Conservation (phyloP, 768 basidiomycete species). For the Paxillus ammoniavirescens region DNA sequence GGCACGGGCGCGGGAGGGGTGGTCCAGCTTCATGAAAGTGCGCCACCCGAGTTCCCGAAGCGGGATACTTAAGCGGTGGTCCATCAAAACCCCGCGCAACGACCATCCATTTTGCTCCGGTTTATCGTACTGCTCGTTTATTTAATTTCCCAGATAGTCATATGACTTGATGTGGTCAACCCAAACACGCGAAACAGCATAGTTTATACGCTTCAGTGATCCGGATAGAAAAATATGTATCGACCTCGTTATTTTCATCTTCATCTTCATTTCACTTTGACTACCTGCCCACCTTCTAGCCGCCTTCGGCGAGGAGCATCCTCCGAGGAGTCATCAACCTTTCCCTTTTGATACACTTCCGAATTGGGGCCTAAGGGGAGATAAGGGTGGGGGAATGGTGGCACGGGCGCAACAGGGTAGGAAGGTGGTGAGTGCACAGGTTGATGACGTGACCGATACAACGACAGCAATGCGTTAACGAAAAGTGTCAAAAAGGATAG, state of each 20-base stretch:
- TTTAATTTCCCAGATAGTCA: slow-evolving; percentile 22
- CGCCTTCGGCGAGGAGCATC: slow-evolving; percentile 52
- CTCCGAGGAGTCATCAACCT: slow-evolving; percentile 30
- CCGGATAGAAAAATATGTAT: slow-evolving; percentile 23
- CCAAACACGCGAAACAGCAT: slow-evolving; percentile 15
- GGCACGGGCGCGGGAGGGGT: slow-evolving; percentile 21
- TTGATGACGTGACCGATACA: slow-evolving; percentile 70
- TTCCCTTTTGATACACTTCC: slow-evolving; percentile 42
- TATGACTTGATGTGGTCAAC: slow-evolving; percentile 21
- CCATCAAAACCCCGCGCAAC: not conserved
- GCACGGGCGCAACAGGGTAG: slow-evolving; percentile 39
- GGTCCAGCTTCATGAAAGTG: not conserved
- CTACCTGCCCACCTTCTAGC: slow-evolving; percentile 52
- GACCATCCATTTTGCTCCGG: slow-evolving; percentile 12
- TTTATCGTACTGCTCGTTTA: slow-evolving; percentile 4
- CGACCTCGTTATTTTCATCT: slow-evolving; percentile 2
- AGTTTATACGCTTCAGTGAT: slow-evolving; percentile 27
- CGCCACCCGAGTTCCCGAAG: too few species aligned
- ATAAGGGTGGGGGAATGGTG: slow-evolving; percentile 49
- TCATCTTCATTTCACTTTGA: slow-evolving; percentile 56
- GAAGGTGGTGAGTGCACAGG: slow-evolving; percentile 38
- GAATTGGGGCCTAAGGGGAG: slow-evolving; percentile 50
- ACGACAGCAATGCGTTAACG: slow-evolving; percentile 74
- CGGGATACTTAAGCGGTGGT: not conserved
- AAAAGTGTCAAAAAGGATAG: slow-evolving; percentile 76